Percentiles rank a stretch among this genome's conserved stretches.
phyloP scores from a whole-genome alignment of 305 asterid genomes.

The Fraxinus floribunda region DNA sequence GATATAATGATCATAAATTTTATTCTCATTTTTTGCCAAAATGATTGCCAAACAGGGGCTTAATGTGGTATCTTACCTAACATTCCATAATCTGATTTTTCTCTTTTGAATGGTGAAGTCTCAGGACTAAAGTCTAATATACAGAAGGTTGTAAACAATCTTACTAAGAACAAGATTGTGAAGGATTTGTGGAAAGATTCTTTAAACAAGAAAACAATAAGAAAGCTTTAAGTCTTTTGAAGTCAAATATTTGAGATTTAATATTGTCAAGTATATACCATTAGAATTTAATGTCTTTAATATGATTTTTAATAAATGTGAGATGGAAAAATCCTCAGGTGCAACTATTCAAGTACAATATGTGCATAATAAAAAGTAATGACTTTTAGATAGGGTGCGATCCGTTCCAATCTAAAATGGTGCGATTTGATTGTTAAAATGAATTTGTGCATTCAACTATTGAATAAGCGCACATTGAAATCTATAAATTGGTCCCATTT shows the following conservation, averaged over 20 bases:
- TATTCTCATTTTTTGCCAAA: too few species aligned
- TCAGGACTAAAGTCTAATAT: not conserved
- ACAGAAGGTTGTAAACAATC: not conserved
- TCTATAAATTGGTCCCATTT: not conserved
- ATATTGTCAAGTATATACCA: not conserved
- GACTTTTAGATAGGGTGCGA: not conserved
- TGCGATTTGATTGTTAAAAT: too few species aligned
- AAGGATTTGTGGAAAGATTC: not conserved
- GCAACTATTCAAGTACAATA: not conserved
- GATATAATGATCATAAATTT: too few species aligned
- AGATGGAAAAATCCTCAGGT: not conserved
- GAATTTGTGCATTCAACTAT: not conserved
- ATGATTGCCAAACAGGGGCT: too few species aligned
- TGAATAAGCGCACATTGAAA: not conserved
- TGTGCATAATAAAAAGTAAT: not conserved
- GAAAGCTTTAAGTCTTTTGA: not conserved
- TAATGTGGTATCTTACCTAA: not conserved
- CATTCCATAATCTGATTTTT: not conserved
- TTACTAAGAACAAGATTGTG: not conserved
- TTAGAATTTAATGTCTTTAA: not conserved
- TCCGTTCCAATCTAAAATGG: not conserved
- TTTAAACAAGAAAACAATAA: too few species aligned
- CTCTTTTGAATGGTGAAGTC: not conserved
- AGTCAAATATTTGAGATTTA: not conserved
- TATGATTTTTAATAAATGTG: too few species aligned